phyloP scores from a whole-genome alignment of 495 filamentous ascomycete genomes.

The Penicillium maclennaniae region DNA sequence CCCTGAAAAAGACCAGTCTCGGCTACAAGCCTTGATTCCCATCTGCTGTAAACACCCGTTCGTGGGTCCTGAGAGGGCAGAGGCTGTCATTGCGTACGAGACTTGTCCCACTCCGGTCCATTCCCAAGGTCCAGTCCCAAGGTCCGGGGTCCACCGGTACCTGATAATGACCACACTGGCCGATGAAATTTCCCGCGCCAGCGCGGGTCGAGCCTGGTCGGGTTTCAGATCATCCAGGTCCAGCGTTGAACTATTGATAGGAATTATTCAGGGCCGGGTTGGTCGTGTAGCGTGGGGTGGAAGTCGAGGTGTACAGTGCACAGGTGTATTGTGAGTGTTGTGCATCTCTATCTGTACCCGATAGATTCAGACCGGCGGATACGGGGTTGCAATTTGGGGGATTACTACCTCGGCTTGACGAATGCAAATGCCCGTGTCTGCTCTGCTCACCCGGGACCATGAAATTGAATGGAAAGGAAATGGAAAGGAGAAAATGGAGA shows the following conservation, averaged over 20 bases:
- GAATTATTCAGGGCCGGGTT: background rate
- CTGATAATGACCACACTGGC: background rate
- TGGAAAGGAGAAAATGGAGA: too few species aligned
- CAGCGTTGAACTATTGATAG: too few species aligned
- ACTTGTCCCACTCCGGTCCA: background rate
- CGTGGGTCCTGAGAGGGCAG: background rate
- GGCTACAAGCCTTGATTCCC: background rate
- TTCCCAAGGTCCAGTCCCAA: background rate
- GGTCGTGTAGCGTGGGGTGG: background rate
- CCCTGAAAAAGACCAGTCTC: background rate
- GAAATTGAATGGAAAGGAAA: background rate
- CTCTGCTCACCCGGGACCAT: background rate
- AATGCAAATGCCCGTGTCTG: background rate
- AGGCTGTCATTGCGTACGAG: background rate
- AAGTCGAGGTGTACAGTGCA: background rate
- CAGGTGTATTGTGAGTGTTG: background rate
- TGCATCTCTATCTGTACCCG: background rate
- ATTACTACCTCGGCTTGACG: background rate
- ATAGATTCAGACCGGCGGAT: background rate
- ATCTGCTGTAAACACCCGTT: background rate
- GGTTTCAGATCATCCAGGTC: background rate
- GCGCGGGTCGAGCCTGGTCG: background rate
- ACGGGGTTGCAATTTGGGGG: too few species aligned
- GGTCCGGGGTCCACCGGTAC: background rate
- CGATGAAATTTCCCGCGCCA: background rate